These are phyloP conservation scores for Yarrowia divulgata DNA, from an alignment of 805 yeast species.

Conservation along the genomic window DNA sequence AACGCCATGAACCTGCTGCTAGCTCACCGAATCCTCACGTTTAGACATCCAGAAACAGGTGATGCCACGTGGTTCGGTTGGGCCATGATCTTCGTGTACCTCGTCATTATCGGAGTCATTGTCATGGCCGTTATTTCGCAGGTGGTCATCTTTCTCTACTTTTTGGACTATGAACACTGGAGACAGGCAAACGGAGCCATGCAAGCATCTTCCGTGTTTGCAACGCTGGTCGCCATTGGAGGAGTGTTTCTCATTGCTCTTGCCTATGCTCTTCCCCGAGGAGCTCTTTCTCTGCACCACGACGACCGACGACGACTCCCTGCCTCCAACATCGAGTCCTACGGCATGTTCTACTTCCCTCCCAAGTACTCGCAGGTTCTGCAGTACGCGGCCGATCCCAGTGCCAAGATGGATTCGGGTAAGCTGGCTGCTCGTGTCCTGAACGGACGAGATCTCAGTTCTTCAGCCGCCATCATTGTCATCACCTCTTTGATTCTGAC, in stretches of 20 bases:
- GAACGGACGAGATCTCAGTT: slow-evolving; percentile 11
- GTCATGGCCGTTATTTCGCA: slow-evolving; percentile 74
- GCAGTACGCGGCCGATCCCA: slow-evolving; percentile 29
- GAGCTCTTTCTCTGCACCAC: slow-evolving; percentile 27
- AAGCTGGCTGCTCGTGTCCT: slow-evolving; percentile 28
- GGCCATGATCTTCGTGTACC: slow-evolving; percentile 59
- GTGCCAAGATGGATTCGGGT: slow-evolving; percentile 30
- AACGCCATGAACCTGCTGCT: slow-evolving; percentile 67
- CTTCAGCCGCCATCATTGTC: slow-evolving; percentile 14
- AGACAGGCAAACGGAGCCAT: slow-evolving; percentile 62
- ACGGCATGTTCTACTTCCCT: slow-evolving; percentile 32
- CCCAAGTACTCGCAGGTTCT: slow-evolving; percentile 34
- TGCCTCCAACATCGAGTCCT: slow-evolving; percentile 36
- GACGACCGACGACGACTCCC: slow-evolving; percentile 36
- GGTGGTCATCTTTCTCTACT: slow-evolving; percentile 66
- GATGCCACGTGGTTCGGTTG: slow-evolving; percentile 54
- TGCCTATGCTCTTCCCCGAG: slow-evolving; percentile 54
- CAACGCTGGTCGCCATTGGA: slow-evolving; percentile 60
- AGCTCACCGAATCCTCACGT: slow-evolving; percentile 76
- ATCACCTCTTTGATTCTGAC: slow-evolving; percentile 23
- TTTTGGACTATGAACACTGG: slow-evolving; percentile 56
- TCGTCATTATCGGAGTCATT: slow-evolving; percentile 63
- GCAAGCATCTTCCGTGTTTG: slow-evolving; percentile 59
- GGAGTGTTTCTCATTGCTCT: slow-evolving; percentile 59
- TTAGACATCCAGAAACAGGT: slow-evolving; percentile 80